phyloP scores from a whole-genome alignment of 495 filamentous ascomycete species.

The Xylaria venustula region DNA sequence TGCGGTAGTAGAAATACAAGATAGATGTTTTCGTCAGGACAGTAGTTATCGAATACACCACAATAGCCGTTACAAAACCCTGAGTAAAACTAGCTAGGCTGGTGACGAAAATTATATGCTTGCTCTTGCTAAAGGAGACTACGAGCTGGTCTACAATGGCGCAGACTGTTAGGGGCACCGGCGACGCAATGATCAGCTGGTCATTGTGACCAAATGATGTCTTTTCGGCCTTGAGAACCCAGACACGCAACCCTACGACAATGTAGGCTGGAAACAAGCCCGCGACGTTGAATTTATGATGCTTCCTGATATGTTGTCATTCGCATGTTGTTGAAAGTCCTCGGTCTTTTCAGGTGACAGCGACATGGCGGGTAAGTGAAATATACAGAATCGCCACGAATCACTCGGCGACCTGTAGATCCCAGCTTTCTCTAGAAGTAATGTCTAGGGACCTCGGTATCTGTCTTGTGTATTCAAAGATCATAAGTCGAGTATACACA shows the following conservation, averaged over 20 bases:
- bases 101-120: slow-evolving; percentile 1
- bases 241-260: background rate
- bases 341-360: background rate
- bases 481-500: no score
- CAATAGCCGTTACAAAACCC: background rate
- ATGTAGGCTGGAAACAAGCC: background rate
- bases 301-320: background rate
- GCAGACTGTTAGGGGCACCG: background rate
- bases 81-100: background rate
- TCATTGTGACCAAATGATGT: background rate
- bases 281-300: background rate
- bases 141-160: background rate
- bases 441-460: no score
- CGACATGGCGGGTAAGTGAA: background rate
- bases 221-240: background rate
- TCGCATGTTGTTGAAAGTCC: background rate
- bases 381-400: background rate
- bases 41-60: background rate
- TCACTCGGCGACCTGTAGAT: background rate
- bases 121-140: background rate
- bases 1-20: background rate
- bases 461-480: no score
- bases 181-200: background rate
- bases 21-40: background rate
- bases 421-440: no score